Percentiles rank a stretch among this genome's conserved stretches.
Conservation (phyloP, 108 stramenopile species). For the Pseudonitzschia delicatissima region DNA sequence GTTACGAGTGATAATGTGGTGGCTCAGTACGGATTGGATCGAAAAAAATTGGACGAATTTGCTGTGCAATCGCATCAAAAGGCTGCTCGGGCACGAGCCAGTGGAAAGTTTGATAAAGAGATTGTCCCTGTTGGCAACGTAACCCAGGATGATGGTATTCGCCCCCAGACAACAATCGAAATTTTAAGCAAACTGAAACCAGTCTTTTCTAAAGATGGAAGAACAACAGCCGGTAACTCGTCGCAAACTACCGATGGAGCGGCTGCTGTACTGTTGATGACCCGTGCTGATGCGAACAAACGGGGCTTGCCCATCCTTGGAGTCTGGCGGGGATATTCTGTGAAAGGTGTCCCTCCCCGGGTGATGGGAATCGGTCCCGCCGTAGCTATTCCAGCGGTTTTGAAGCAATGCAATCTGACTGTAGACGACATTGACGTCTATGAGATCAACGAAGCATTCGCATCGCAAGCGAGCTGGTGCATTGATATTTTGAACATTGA, state of each 20-base stretch:
- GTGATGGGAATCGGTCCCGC: slow-evolving; percentile 96
- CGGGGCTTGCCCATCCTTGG: slow-evolving; percentile 76
- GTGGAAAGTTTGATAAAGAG: slow-evolving; percentile 82
- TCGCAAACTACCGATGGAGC: slow-evolving; percentile 95
- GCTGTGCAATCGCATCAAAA: slow-evolving; percentile 83
- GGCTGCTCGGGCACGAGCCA: slow-evolving; percentile 74
- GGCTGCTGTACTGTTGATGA: slow-evolving; percentile 91
- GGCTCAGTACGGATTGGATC: slow-evolving; percentile 59
- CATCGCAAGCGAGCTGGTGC: slow-evolving; percentile 83
- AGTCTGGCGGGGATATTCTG: slow-evolving; percentile 76
- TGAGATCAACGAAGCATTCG: slow-evolving; percentile 99
- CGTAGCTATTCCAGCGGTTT: slow-evolving; percentile 87
- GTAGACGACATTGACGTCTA: slow-evolving; percentile 86
- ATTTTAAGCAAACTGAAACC: slow-evolving; percentile 76
- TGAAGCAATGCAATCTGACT: slow-evolving; percentile 49
- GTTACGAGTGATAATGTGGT: slow-evolving; percentile 94
- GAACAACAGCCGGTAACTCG: slow-evolving; percentile 93
- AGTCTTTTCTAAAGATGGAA: slow-evolving; percentile 78
- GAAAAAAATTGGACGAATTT: slow-evolving; percentile 82
- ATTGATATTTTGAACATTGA: slow-evolving; percentile 60
- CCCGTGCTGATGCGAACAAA: slow-evolving; percentile 59
- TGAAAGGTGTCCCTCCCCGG: slow-evolving; percentile 86
- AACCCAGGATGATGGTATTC: slow-evolving; percentile 90
- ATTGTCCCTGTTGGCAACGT: slow-evolving; percentile 84
- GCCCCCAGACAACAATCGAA: slow-evolving; percentile 72